Conservation (phyloP, 176 grass and related monocot genomes). For the Coix lacrymajobi region DNA sequence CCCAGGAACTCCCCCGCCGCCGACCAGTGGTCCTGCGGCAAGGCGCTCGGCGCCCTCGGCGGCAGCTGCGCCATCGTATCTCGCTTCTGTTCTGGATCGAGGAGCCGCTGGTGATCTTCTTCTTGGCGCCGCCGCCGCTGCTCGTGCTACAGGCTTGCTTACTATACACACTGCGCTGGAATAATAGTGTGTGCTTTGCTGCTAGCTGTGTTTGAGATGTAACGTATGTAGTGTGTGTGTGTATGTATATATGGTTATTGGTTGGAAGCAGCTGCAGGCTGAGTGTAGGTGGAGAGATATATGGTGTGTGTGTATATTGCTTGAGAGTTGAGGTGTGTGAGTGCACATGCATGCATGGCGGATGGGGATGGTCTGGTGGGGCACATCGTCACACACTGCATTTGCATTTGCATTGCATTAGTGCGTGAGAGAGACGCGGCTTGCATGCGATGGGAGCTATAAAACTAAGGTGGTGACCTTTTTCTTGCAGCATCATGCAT, state of each 20-base stretch:
- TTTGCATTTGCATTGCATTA: conserved; percentile 1
- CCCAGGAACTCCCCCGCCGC: conserved; percentile 69
- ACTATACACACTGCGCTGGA: no score
- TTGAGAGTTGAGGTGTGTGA: not conserved
- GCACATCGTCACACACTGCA: not conserved
- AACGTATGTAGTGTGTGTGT: not conserved
- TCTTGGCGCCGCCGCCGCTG: not conserved
- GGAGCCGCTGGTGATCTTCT: no score
- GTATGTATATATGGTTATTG: conserved; percentile 3
- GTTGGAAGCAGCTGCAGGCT: not conserved
- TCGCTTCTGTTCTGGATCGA: not conserved
- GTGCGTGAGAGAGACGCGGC: not conserved
- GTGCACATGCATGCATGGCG: conserved; percentile 34
- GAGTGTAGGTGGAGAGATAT: conserved; percentile 14
- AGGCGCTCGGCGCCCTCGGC: conserved; percentile 58
- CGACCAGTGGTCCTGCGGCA: conserved; percentile 23
- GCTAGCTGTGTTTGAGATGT: not conserved
- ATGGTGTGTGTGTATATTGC: not conserved
- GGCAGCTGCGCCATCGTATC: conserved; percentile 83
- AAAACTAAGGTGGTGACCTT: not conserved
- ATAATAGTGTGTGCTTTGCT: not conserved
- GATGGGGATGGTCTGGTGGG: conserved; percentile 9
- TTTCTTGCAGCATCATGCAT: conserved; percentile 15
- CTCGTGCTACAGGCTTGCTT: no score
- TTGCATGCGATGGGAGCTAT: not conserved